Percentiles rank a stretch among this genome's conserved stretches.
phyloP scores from a whole-genome alignment of 257 asterid genomes.

The Linderniella brevidens region DNA sequence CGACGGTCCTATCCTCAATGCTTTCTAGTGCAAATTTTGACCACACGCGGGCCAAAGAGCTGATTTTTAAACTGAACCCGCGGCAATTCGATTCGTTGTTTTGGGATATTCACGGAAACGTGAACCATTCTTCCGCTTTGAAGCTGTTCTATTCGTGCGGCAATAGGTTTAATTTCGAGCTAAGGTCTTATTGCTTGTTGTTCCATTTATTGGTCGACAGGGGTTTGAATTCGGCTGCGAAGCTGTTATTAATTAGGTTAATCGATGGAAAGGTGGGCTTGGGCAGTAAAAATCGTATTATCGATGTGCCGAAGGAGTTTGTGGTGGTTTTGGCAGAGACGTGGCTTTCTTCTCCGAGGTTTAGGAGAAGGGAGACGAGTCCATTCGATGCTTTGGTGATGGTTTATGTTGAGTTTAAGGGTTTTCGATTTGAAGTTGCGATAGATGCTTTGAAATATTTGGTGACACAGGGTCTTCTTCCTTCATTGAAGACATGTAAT shows the following conservation, averaged over 20 bases:
- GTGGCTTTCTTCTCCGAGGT: conserved; percentile 14
- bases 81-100: conserved; percentile 44
- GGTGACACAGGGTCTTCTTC: conserved; percentile 41
- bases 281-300: conserved; percentile 15
- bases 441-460: conserved; percentile 38
- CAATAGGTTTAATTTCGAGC: conserved; percentile 34
- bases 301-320: conserved; percentile 34
- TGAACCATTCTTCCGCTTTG: conserved; percentile 48
- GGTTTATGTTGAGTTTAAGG: conserved; percentile 42
- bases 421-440: conserved; percentile 33
- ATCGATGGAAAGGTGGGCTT: conserved; percentile 45
- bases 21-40: conserved; percentile 29
- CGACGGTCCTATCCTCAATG: conserved; percentile 29
- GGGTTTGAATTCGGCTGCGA: conserved; percentile 48
- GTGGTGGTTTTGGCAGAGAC: conserved; percentile 28
- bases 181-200: conserved; percentile 49
- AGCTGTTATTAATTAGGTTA: conserved; percentile 56
- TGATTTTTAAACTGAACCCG: conserved; percentile 31
- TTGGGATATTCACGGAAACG: conserved; percentile 29
- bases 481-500: conserved; percentile 57
- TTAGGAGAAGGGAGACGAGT: conserved; percentile 18
- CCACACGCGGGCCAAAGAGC: conserved; percentile 24
- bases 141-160: conserved; percentile 48
- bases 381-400: conserved; percentile 59
- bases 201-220: conserved; percentile 40